Percentiles rank a stretch among this genome's conserved stretches.
Conservation (phyloP, 148 eudicot genomes). For the Mesembryanthemum crystallinum region DNA sequence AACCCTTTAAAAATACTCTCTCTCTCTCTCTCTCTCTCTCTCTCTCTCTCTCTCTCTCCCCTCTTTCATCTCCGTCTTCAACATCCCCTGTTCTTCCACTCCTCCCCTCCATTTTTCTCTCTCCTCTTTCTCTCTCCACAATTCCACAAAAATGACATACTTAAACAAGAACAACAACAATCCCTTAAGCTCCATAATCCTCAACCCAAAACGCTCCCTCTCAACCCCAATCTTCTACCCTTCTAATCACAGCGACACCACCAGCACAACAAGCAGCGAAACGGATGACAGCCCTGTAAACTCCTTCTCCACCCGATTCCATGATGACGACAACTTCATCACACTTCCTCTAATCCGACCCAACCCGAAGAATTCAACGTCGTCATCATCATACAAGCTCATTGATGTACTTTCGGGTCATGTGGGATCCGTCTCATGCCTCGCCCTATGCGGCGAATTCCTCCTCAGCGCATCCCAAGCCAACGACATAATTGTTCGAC, state of each 20-base stretch:
- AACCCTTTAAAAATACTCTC: conserved; percentile 17
- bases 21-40: conserved; percentile 15
- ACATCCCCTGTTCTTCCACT: not conserved
- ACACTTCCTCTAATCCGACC: no score
- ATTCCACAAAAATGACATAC: not conserved
- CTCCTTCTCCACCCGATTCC: conserved; percentile 11
- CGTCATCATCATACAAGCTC: conserved; percentile 36
- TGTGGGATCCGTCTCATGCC: conserved; percentile 63
- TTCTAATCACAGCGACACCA: conserved; percentile 5
- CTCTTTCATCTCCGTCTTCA: conserved; percentile 4
- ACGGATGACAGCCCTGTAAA: conserved; percentile 9
- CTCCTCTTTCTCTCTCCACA: not conserved
- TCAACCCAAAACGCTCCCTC: conserved; percentile 23
- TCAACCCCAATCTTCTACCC: conserved; percentile 22
- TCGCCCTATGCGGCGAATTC: conserved; percentile 78
- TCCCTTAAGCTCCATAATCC: conserved; percentile 24
- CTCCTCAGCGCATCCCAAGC: conserved; percentile 81
- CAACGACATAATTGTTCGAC: conserved; percentile 88
- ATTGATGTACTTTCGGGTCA: conserved; percentile 63
- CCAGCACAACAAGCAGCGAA: conserved; percentile 6
- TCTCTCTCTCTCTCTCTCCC: not conserved
- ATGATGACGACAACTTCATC: not conserved
- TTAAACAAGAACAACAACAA: not conserved
- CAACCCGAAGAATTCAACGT: not conserved
- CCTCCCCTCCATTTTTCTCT: not conserved